Base-by-base conservation (phyloP, 2,329 filamentous ascomycete genomes). In the Penicillium sp. region DNA sequence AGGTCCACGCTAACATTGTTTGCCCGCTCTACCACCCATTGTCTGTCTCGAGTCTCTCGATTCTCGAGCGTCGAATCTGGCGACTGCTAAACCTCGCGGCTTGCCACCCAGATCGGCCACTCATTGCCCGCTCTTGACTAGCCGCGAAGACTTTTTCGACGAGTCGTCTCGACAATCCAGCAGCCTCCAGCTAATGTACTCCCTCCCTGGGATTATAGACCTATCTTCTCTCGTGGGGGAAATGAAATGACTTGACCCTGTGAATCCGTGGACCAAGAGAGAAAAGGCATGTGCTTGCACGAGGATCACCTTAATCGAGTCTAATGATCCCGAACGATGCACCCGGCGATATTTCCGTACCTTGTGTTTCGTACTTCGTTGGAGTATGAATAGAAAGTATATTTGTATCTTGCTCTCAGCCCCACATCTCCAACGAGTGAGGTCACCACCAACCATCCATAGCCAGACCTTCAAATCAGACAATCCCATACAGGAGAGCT, bases 101-200 rank as follows among this genome's bases (percentile, higher is more conserved):
- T 62, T 60, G 49, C 54, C 58, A 60, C 56, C 56, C 18, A 53
- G 61, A 62, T 62, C 58, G 47, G 35, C 56, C 35, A 40, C 27
- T n/a, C n/a, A 54, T 60, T 58, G 24, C 50, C 47, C 19, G n/a
- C 33, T 56, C 39, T 53, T 19, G 40, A 24, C 33, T 24, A 6
- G 35, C 35, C n/a, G 13, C 36, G 19, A 14, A 41, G 24, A 33
- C 18, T 22, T 39, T 53, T 43, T 53, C 9, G 50, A 31, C 31
- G 31, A 31, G 31, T 31, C 31, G 27, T 31, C 31, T 31, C 31
- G 31, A 36, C 2, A 50, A 50, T 36, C 13, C 11, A 24, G 43
- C n/a, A 31, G 16, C 43, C 43, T 46, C 22, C 24, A 16, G 31
- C 46, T 49, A n/a, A n/a, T n/a, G n/a, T n/a, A 49, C n/a, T 19